Evolutionary conservation across 495 filamentous ascomycete genomes (phyloP), one percentile per base, ranked within the genome.

Genomic region (Talaromyces proteolyticus): DNA sequence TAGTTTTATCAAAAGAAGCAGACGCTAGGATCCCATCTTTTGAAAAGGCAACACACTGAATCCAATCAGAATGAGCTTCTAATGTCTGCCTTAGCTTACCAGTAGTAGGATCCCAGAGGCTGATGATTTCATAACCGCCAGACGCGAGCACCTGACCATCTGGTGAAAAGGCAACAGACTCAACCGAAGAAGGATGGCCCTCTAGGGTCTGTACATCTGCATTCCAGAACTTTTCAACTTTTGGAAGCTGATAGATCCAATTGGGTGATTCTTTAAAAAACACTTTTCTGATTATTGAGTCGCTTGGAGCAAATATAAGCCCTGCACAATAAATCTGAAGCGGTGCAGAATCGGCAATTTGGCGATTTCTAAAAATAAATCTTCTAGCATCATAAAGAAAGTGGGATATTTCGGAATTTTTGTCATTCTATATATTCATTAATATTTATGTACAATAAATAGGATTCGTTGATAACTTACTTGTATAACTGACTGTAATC

Each of bases 361-460:
- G 55, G 55, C 11, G 20, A 55, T 57, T 61, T 12, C 42, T 52
- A 14, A 67, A 52, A 17, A 58, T 40, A 52, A 74, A 74, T 26
- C 62, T 52, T 40, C 46, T 57, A 23, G 62, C 63, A 61, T 76
- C 68, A 39, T 61, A 24, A 6, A 71, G 25, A 54, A 71, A 65
- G 1, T 50, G 38, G 0, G 39, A 48, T 1, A 54, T 18, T 19
- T 44, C 24, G 65, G 57, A 29, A 61, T 58, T 18, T n/a, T 42
- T 44, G 58, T 38, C 22, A 2, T 39, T 29, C 51, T 49, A 21
- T 44, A 5, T 21, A 5, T n/a, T 6, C n/a, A 6, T 42, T 5
- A 42, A 6, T 21, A 17, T 42, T 17, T 41, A 41, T 43, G 10
- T 16, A 45, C 40, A 48, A 0, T 29, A 37, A 1, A 6, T 8